phyloP scores from a whole-genome alignment of 352 stramenopile genomes.

The Globisporangium takayamanum region DNA sequence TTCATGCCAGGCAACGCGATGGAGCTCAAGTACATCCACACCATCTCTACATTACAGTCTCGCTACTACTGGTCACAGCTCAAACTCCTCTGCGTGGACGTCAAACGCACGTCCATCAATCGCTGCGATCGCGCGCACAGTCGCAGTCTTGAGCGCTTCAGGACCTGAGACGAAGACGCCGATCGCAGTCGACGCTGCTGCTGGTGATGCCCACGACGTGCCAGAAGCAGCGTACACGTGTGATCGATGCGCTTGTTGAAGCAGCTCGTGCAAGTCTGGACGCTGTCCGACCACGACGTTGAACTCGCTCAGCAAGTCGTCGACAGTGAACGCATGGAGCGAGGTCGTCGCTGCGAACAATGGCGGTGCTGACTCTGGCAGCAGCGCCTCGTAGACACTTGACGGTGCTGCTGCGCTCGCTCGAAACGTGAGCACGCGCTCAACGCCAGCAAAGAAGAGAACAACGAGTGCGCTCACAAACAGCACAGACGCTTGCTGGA shows the following conservation, averaged over 20 bases:
- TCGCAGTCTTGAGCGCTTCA: background rate
- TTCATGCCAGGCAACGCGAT: too few species aligned
- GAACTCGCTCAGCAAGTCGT: slow-evolving; percentile 4
- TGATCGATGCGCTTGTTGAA: background rate
- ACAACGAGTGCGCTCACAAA: background rate
- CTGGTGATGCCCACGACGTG: background rate
- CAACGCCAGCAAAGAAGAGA: background rate
- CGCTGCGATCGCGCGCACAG: background rate
- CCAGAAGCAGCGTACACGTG: background rate
- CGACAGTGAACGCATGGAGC: background rate
- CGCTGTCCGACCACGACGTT: background rate
- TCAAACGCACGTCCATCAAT: background rate
- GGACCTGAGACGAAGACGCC: slow-evolving; percentile 2
- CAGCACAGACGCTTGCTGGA: slow-evolving; percentile 15
- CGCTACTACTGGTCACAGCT: background rate
- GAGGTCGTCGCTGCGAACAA: too few species aligned
- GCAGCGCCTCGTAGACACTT: background rate
- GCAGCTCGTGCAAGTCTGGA: background rate
- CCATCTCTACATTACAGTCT: too few species aligned
- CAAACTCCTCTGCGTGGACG: slow-evolving; percentile 3
- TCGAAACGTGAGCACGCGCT: background rate
- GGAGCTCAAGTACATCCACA: too few species aligned
- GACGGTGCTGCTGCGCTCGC: background rate
- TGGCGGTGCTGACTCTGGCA: background rate
- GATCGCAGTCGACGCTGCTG: background rate